Base-by-base conservation (phyloP, 2,329 filamentous ascomycete genomes). In the Ophiostoma novo-ulmi region DNA sequence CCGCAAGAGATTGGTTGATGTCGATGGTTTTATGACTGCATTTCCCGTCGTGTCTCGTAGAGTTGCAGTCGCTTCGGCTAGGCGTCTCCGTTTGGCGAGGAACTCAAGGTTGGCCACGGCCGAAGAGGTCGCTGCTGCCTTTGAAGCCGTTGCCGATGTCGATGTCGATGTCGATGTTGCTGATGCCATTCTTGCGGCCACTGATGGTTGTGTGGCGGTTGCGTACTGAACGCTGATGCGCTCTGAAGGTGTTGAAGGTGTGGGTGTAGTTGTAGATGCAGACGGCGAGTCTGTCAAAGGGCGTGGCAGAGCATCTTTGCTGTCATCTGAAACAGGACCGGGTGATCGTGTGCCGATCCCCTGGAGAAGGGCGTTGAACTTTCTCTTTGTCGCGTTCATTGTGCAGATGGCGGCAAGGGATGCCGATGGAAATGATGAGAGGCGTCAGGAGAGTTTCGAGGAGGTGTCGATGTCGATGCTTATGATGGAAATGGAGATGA, bases 371-470 rank as follows among this genome's bases (percentile, higher is more conserved):
- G 86, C 85, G 79, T 93, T 91, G 82, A 94, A 93, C 80, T 94
- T 94, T 75, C 91, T 86, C 81, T 94, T 94, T n/a, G 89, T 92
- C 35, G 89, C 87, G 77, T 91, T 91, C 83, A 93, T 91, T 22
- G 61, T 65, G 61, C 13, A 8, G 20, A 31, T 11, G 17, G 58
- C 14, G 26, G 26, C 5, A 26, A 31, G 58, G 22, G 22, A 35
- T 31, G 58, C 5, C 8, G 44, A 52, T 52, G 26, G 52, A 35
- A 26, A 35, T 35, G 26, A 13, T 13, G 26, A 63, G 26, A 35
- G 26, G 14, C 5, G 31, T 31, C 31, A 31, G 31, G 31, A 63
- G 26, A 22, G 20, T 10, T 26, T 31, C 31, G 48, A 13, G 10
- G 55, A 61, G 26, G 5, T 31, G 55, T 26, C 26, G 13, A 63